Evolutionary conservation across 768 basidiomycete genomes (phyloP).

Genomic region (Naganishia antarctica): DNA sequence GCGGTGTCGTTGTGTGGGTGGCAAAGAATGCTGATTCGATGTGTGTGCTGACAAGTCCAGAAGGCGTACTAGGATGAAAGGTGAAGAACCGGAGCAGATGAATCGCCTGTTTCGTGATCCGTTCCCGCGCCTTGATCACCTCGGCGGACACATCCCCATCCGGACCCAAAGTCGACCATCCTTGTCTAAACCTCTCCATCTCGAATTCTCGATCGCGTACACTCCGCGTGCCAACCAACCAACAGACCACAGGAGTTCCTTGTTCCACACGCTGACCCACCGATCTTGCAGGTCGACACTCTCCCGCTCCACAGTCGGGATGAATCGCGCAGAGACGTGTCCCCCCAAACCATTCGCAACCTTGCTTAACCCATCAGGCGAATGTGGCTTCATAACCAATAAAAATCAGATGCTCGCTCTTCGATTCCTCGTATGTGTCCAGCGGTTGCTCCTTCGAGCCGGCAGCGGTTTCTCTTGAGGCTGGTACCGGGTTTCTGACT

Average conservation of each 20-base stretch:
- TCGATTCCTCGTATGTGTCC: no score
- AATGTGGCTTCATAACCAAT: no score
- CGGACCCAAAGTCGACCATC: constrained; percentile 53
- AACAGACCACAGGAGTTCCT: constrained; percentile 76
- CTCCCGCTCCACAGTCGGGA: constrained; percentile 93
- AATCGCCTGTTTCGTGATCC: constrained; percentile 61
- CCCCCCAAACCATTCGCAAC: constrained; percentile 74
- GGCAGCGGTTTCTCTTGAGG: no score
- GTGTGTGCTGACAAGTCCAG: constrained; percentile 64
- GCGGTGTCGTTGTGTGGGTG: constrained; percentile 54
- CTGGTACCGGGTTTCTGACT: no score
- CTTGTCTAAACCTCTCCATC: constrained; percentile 58
- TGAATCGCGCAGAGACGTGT: constrained; percentile 74
- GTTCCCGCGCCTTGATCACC: constrained; percentile 38
- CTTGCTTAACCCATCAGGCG: no score
- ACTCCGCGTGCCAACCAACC: constrained; percentile 75
- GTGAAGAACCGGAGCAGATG: constrained; percentile 87
- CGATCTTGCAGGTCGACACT: constrained; percentile 76
- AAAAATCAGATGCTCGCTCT: no score
- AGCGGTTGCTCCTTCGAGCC: no score
- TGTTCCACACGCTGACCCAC: constrained; percentile 71
- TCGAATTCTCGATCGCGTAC: constrained; percentile 86
- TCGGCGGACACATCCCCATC: constrained; percentile 28
- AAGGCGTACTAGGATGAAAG: constrained; percentile 81
- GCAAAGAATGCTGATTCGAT: constrained; percentile 76